These are phyloP conservation scores for Daldinia vernicosa DNA, from an alignment of 495 filamentous ascomycete species.

Conservation along the genomic window DNA sequence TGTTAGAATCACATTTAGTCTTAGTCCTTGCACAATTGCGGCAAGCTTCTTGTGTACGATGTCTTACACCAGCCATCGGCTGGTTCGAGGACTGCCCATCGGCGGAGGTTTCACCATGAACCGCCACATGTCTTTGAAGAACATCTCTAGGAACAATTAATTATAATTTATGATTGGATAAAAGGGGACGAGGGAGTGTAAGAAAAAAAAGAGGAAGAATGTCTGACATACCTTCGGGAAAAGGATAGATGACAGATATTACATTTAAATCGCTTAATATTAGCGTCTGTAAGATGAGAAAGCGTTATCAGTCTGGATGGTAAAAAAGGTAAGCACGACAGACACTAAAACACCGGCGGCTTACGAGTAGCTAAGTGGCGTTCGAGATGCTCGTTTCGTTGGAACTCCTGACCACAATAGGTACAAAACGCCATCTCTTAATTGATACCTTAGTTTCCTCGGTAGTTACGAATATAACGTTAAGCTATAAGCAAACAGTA, in stretches of 20 bases:
- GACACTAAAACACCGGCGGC: background rate
- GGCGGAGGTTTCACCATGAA: constrained; percentile 9
- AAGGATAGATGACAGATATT: constrained; percentile 25
- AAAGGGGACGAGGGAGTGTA: background rate
- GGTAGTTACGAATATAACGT: too few relatives aligned
- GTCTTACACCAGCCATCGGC: constrained; percentile 6
- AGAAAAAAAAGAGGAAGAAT: background rate
- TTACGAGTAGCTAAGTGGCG: constrained; percentile 26
- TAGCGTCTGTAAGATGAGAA: constrained; percentile 11
- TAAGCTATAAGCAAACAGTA: constrained; percentile 5
- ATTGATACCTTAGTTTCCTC: background rate
- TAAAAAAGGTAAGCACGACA: background rate
- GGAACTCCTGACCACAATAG: constrained; percentile 19
- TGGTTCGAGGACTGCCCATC: background rate
- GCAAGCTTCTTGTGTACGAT: constrained; percentile 19
- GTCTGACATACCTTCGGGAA: constrained; percentile 12
- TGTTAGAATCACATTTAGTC: constrained; percentile 22
- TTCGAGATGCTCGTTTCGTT: constrained; percentile 24
- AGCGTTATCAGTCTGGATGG: background rate
- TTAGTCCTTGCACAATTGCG: constrained; percentile 26
- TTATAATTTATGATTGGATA: background rate
- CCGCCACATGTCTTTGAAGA: constrained; percentile 20
- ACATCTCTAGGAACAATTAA: constrained; percentile 13
- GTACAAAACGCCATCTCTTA: constrained; percentile 23
- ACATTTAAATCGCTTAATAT: constrained; percentile 27